These are phyloP conservation scores for Boehmeria nivea DNA, from an alignment of 306 rosid species.

Conservation along the genomic window DNA sequence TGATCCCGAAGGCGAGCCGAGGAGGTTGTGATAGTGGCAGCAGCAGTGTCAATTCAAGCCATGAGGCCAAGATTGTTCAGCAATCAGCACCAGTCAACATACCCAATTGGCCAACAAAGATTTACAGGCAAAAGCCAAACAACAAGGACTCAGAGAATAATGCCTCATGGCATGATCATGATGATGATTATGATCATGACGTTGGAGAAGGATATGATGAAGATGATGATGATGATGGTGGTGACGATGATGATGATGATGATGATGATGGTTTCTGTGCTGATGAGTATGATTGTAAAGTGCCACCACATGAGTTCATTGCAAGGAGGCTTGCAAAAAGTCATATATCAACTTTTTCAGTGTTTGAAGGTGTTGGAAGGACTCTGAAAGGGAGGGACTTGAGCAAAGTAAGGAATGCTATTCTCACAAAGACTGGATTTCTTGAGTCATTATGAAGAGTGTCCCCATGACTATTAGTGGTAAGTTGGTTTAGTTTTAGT, in stretches of 20 bases:
- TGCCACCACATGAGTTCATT: constrained; percentile 82
- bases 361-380: constrained; percentile 90
- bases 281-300: constrained; percentile 37
- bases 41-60: constrained; percentile 24
- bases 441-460: constrained; percentile 50
- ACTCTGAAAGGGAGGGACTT: constrained; percentile 93
- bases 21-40: constrained; percentile 22
- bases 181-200: constrained; percentile 12
- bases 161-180: constrained; percentile 29
- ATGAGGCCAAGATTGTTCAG: constrained; percentile 39
- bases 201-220: neutral
- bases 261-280: constrained; percentile 11
- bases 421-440: constrained; percentile 75
- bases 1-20: constrained; percentile 45
- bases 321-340: constrained; percentile 82
- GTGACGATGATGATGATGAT: constrained; percentile 25
- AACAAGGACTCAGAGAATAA: constrained; percentile 28
- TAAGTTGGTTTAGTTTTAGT: neutral
- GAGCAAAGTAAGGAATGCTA: constrained; percentile 81
- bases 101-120: constrained; percentile 64
- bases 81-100: constrained; percentile 76
- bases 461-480: neutral
- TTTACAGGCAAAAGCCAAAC: constrained; percentile 31
- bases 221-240: constrained; percentile 16
- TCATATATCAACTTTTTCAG: constrained; percentile 82